Evolutionary conservation across 352 stramenopile genomes (phyloP).

Genomic region (Phytophthora agathidicida): DNA sequence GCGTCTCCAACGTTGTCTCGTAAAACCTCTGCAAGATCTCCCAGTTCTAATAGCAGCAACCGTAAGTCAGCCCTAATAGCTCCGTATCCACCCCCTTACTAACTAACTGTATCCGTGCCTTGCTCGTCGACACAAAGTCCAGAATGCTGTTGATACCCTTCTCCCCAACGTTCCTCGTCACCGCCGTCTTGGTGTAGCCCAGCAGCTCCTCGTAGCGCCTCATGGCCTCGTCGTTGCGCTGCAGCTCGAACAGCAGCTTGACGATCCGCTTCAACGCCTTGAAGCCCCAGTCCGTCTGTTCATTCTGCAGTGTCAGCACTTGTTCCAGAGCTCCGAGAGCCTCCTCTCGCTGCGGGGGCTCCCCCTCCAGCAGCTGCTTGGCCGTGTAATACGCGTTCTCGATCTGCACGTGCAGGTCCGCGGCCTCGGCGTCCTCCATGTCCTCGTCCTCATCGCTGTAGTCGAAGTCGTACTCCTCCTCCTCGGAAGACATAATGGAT

Average conservation of each 20-base stretch:
- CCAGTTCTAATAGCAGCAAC: conserved; percentile 56
- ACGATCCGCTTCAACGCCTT: conserved; percentile 95
- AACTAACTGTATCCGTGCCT: conserved; percentile 28
- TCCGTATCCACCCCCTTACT: too few species aligned
- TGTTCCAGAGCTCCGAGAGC: conserved; percentile 60
- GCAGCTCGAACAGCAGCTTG: conserved; percentile 90
- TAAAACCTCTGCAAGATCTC: conserved; percentile 87
- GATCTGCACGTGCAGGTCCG: conserved; percentile 86
- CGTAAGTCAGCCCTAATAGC: background rate
- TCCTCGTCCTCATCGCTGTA: conserved; percentile 93
- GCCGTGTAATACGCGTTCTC: conserved; percentile 95
- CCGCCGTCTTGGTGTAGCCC: conserved; percentile 84
- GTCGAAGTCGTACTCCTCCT: conserved; percentile 92
- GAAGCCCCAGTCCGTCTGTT: conserved; percentile 90
- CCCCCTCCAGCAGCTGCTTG: conserved; percentile 81
- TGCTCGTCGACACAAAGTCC: conserved; percentile 92
- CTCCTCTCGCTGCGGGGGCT: conserved; percentile 41
- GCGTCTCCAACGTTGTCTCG: conserved; percentile 85
- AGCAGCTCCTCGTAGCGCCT: conserved; percentile 90
- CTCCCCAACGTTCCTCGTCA: conserved; percentile 94
- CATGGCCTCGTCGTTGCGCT: conserved; percentile 77
- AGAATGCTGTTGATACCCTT: conserved; percentile 97
- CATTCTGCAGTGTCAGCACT: conserved; percentile 60
- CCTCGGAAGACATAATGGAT: conserved; percentile 51
- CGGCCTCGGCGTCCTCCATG: conserved; percentile 79